Percentiles rank a stretch among this genome's conserved stretches.
These are phyloP conservation scores for Citeromyces matritensis DNA, from an alignment of 805 yeast species.

Conservation along the genomic window DNA sequence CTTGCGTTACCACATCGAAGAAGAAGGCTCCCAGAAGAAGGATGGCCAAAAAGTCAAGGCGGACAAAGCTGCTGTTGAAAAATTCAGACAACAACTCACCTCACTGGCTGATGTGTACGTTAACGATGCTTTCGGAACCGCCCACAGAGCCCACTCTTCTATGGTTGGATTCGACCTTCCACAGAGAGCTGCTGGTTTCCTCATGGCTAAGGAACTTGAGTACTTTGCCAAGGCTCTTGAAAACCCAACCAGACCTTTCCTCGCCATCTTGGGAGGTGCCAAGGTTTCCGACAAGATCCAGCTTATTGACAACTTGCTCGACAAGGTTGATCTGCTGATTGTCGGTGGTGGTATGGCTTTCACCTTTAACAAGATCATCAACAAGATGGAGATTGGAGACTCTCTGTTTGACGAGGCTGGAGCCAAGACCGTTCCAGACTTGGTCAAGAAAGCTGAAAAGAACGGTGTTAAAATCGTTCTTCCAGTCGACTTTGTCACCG, in stretches of 20 bases:
- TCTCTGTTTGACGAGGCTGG: conserved; percentile 91
- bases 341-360: conserved; percentile 99
- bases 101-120: conserved; percentile 93
- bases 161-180: conserved; percentile 96
- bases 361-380: conserved; percentile 92
- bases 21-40: conserved; percentile 87
- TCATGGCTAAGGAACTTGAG: conserved; percentile 92
- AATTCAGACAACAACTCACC: conserved; percentile 83
- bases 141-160: conserved; percentile 99
- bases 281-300: conserved; percentile 98
- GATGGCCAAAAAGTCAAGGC: conserved; percentile 94
- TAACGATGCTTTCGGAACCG: conserved; percentile 98
- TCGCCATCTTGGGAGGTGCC: conserved; percentile 99
- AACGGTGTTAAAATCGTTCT: conserved; percentile 86
- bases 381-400: conserved; percentile 77
- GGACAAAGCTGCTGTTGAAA: conserved; percentile 64
- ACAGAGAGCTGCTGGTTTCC: conserved; percentile 97
- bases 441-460: conserved; percentile 92
- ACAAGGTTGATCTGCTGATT: conserved; percentile 89
- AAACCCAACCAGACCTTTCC: conserved; percentile 95
- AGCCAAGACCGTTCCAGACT: conserved; percentile 84
- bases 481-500: conserved; percentile 94
- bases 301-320: conserved; percentile 90
- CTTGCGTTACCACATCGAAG: conserved; percentile 96
- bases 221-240: conserved; percentile 98